Base-by-base conservation (phyloP, 164 flowering plant species). In the Tetracentron sinense region DNA sequence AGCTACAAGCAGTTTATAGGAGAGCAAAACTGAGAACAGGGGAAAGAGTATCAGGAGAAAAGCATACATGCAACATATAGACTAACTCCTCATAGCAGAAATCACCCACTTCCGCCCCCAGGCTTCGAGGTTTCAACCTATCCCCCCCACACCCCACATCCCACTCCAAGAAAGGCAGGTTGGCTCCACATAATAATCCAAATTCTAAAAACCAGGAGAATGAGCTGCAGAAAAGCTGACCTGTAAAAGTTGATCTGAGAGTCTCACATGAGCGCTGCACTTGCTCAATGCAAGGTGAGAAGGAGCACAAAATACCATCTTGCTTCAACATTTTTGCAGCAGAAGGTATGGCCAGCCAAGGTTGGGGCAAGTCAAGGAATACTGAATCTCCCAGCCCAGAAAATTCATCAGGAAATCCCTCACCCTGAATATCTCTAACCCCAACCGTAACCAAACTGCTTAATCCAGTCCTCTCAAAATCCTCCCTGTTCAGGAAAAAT, bases 231-330 rank as follows among this genome's bases (percentile, higher is more conserved):
- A 15, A 64, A 20, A 42, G 16, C 58, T 55, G 72, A 89, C 97
- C 97, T n/a, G 96, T 89, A 66, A 91, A 94, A 61, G 74, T 55
- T 33, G 80, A 66, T 68, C 69, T 77, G 23, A 94, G 83, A 59
- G 86, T 70, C 75, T 91, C 99, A 38, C 84, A 87, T 7, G 96
- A 76, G n/a, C 87, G 86, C 58, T 94, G 97, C 20, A 91, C 99
- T 83, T 94, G 97, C 68, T 94, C 99, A 65, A 94, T 94, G 74
- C 99, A 94, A 10, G 99, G 99, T 22, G 99, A 94, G 73, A 91
- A 94, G 16, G 97, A 91, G 77, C 99, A 91, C 57, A 94, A 51
- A 21, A 84, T 61, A 29, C 88, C 99, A 76, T 94, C 99, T 69
- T 66, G 85, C 76, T 86, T 92, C 80, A 94, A 74, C 92, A 91